phyloP scores from a whole-genome alignment of 202 grass and related monocot genomes.

The Brachypodium distachyon region DNA sequence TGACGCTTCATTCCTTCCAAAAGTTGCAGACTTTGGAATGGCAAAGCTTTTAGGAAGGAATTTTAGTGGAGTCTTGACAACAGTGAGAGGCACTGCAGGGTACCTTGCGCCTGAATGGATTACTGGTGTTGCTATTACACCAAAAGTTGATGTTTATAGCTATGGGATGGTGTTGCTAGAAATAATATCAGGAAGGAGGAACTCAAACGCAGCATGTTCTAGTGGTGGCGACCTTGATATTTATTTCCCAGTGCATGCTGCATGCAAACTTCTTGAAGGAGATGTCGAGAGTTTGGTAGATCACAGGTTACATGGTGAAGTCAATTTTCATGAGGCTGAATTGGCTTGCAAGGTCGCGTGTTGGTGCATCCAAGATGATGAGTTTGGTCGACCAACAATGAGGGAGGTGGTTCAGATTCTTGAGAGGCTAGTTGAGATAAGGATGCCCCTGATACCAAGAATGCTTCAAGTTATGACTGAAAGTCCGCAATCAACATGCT shows the following conservation, averaged over 20 bases:
- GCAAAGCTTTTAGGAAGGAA: conserved; percentile 57
- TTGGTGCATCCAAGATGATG: conserved; percentile 17
- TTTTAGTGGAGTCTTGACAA: conserved; percentile 59
- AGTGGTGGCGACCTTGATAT: background rate
- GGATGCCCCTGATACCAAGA: conserved; percentile 28
- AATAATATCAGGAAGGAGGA: conserved; percentile 29
- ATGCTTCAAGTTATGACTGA: conserved; percentile 6
- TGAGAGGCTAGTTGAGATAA: conserved; percentile 2
- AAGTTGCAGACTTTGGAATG: conserved; percentile 58
- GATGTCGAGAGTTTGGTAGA: background rate
- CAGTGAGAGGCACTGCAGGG: conserved; percentile 19
- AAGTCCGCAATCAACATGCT: background rate
- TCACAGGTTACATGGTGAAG: background rate
- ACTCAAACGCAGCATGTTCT: background rate
- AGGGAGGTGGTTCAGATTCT: conserved; percentile 2
- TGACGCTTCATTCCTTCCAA: conserved; percentile 16
- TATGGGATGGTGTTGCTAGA: conserved; percentile 27
- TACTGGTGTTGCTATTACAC: conserved; percentile 8
- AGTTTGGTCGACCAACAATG: background rate
- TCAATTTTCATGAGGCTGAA: background rate
- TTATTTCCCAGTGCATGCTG: conserved; percentile 24
- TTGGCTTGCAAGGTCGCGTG: conserved; percentile 4
- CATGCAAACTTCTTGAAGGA: conserved; percentile 4
- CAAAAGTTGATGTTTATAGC: conserved; percentile 32
- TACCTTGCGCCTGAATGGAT: conserved; percentile 43